Base-by-base conservation (phyloP, 306 rosid genomes). In the Trifolium pratense region DNA sequence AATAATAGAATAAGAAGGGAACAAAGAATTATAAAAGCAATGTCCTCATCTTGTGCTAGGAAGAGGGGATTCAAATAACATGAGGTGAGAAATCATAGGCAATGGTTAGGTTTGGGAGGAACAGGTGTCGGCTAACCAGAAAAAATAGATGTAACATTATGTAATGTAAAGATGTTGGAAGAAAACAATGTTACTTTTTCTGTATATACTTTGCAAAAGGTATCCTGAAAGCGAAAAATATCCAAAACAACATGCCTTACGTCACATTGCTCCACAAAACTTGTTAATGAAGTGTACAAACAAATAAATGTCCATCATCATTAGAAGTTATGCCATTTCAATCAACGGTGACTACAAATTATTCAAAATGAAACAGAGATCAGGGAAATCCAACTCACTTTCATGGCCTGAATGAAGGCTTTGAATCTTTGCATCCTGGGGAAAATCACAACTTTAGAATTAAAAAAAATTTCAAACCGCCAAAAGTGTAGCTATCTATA, bases 361-460 rank as follows among this genome's bases (percentile, higher is more conserved):
- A 67, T 69, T 84, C 67, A 42, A 61, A 49, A 56, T 64, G 68
- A 45, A 69, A 70, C 11, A 51, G 62, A 79, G 60, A 49, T 32
- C 1, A 26, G 75, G 75, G 72, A 68, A 79, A 68, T 74, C 71
- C 55, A 61, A 90, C 90, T 86, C 80, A 88, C 93, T 59, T 81
- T 75, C 67, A 77, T 68, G 80, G 49, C 77, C 51, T 9, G 78
- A 74, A 53, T 66, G 32, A 48, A 65, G 79, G 73, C 71, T 81
- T 48, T 77, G 81, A 79, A 70, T 86, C 83, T 83, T 85, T 75
- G 79, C 89, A 79, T 79, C 86, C 96, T 90, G 86, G 39, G 57
- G 26, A 78, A 80, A 74, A 52, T 49, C 78, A 75, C 39, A 15
- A 40, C 37, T 57, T 61, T 40, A 74, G 70, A 74, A 39, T 66